Conservation (phyloP, 352 stramenopile species). For the Hyaloperonospora brassicae region DNA sequence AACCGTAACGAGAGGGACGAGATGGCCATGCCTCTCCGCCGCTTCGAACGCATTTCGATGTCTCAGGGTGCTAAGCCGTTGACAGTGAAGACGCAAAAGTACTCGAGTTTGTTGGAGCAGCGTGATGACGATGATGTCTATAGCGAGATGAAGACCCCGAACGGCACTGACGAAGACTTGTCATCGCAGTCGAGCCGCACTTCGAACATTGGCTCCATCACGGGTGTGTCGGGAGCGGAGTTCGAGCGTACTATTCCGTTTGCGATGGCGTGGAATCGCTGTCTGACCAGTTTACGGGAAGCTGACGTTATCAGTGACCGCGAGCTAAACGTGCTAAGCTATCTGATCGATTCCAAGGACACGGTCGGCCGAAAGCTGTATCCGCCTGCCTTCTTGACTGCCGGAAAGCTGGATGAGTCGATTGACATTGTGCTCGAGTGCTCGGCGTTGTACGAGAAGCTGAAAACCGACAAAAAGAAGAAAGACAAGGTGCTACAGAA, state of each 20-base stretch:
- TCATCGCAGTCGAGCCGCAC: slow-evolving; percentile 36
- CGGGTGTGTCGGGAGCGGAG: slow-evolving; percentile 61
- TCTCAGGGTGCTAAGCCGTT: slow-evolving; percentile 64
- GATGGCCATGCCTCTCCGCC: slow-evolving; percentile 48
- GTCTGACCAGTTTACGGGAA: slow-evolving; percentile 59
- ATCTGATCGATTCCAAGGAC: slow-evolving; percentile 76
- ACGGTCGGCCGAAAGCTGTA: slow-evolving; percentile 64
- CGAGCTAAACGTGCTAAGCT: slow-evolving; percentile 76
- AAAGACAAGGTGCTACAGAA: slow-evolving; percentile 83
- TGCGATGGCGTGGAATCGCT: slow-evolving; percentile 81
- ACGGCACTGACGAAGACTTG: slow-evolving; percentile 53
- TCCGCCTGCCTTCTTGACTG: slow-evolving; percentile 69
- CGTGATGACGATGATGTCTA: slow-evolving; percentile 49
- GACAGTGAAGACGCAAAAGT: slow-evolving; percentile 78
- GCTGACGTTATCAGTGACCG: slow-evolving; percentile 75
- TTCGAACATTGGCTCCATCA: slow-evolving; percentile 65
- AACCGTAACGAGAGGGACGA: slow-evolving; percentile 51
- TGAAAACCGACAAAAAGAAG: slow-evolving; percentile 82
- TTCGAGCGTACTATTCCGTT: slow-evolving; percentile 82
- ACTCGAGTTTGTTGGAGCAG: slow-evolving; percentile 62
- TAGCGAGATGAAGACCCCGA: slow-evolving; percentile 50
- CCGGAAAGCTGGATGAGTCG: slow-evolving; percentile 75
- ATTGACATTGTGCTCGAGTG: slow-evolving; percentile 83
- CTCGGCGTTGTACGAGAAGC: slow-evolving; percentile 65
- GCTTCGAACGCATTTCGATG: slow-evolving; percentile 79